phyloP scores from a whole-genome alignment of 2,329 filamentous ascomycete genomes.

The Xylaria sp. region DNA sequence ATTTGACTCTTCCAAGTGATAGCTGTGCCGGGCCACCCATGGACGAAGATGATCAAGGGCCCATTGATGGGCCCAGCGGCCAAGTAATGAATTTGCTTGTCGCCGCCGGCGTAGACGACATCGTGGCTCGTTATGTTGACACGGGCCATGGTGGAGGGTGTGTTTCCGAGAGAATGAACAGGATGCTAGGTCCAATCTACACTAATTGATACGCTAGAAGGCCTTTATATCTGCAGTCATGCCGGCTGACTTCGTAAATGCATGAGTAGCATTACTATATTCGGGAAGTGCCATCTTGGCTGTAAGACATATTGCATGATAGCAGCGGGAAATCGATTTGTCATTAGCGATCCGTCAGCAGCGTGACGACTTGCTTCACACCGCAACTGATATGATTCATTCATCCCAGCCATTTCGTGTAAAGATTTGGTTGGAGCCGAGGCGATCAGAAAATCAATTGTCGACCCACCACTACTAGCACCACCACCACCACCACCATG shows the following conservation, averaged over 20 bases:
- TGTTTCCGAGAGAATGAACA: background rate
- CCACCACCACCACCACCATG: too few relatives aligned
- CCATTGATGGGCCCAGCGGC: conserved; percentile 46
- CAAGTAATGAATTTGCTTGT: conserved; percentile 48
- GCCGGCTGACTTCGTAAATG: background rate
- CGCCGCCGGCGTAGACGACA: conserved; percentile 38
- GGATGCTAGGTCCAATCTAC: background rate
- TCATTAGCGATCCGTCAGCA: background rate
- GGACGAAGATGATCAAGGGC: conserved; percentile 51
- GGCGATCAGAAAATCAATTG: too few relatives aligned
- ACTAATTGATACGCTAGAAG: background rate
- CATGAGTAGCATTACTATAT: conserved; percentile 3
- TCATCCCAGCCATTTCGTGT: background rate
- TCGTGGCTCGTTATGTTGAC: conserved; percentile 35
- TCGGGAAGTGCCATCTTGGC: background rate
- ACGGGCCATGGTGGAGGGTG: conserved; percentile 21
- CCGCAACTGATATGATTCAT: background rate
- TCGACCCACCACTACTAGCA: too few relatives aligned
- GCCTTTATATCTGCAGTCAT: conserved; percentile 6
- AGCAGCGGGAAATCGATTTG: background rate
- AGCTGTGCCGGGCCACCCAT: conserved; percentile 53
- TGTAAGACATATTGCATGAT: background rate
- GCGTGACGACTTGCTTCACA: background rate
- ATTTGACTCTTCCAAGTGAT: conserved; percentile 50
- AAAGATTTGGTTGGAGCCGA: background rate